phyloP scores from a whole-genome alignment of 352 stramenopile genomes.

The Phytophthora podocarpi region DNA sequence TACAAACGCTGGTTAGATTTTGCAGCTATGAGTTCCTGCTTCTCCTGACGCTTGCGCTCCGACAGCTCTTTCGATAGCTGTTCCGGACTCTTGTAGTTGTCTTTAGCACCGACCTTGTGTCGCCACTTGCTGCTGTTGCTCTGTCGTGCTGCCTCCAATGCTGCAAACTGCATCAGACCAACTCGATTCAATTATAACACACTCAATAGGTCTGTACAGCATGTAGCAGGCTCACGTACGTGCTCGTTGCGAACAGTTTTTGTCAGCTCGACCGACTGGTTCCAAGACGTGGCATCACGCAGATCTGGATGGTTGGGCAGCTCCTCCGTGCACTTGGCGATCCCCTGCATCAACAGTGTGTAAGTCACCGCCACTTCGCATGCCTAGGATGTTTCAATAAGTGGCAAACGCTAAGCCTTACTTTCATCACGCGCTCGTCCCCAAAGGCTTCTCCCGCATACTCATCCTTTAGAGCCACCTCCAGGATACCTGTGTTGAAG shows the following conservation, averaged over 20 bases:
- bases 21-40: slow-evolving; percentile 32
- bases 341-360: slow-evolving; percentile 37
- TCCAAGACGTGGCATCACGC: slow-evolving; percentile 61
- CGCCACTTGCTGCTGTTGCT: slow-evolving; percentile 61
- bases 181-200: neutral
- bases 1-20: slow-evolving; percentile 13
- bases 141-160: slow-evolving; percentile 37
- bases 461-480: slow-evolving; percentile 68
- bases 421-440: slow-evolving; percentile 70
- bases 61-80: slow-evolving; percentile 56
- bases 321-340: slow-evolving; percentile 77
- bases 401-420: slow-evolving; percentile 26
- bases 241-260: slow-evolving; percentile 50
- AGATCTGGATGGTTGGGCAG: slow-evolving; percentile 78
- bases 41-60: slow-evolving; percentile 54
- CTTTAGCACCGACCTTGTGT: slow-evolving; percentile 35
- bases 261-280: slow-evolving; percentile 62
- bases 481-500: slow-evolving; percentile 82
- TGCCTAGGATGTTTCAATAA: neutral
- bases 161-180: slow-evolving; percentile 35
- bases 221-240: slow-evolving; percentile 30
- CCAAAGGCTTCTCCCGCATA: slow-evolving; percentile 71
- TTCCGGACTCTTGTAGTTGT: slow-evolving; percentile 63
- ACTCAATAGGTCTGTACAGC: neutral
- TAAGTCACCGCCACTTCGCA: no score